Evolutionary conservation across 306 rosid genomes (phyloP).

Genomic region (Cucumis melo): DNA sequence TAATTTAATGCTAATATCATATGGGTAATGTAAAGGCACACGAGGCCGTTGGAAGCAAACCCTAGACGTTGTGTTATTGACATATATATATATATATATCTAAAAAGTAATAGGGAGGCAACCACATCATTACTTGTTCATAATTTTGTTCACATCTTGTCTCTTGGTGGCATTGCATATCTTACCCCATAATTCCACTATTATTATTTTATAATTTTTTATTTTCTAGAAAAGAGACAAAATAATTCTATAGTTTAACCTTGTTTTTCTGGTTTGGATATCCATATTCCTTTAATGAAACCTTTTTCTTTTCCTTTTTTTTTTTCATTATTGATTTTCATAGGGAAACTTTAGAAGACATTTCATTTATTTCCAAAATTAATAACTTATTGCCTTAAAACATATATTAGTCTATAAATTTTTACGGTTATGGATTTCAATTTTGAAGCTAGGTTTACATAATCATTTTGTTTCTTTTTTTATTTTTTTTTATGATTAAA

Average conservation of each 20-base stretch:
- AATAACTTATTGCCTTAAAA: no score
- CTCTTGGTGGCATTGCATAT: background rate
- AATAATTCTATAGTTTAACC: background rate
- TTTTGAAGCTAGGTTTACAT: no score
- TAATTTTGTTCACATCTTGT: background rate
- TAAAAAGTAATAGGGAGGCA: background rate
- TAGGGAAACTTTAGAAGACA: no score
- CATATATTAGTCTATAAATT: no score
- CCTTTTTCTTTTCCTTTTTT: no score
- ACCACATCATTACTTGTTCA: background rate
- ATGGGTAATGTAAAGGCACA: background rate
- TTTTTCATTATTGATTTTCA: background rate
- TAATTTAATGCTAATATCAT: background rate
- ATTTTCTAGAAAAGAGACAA: background rate
- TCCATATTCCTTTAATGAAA: background rate
- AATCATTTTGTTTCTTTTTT: no score
- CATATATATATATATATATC: background rate
- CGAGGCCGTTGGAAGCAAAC: background rate
- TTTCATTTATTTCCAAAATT: background rate
- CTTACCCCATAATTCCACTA: constrained; percentile 1
- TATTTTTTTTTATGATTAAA: no score
- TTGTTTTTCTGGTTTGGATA: background rate
- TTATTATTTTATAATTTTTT: background rate
- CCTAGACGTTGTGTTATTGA: background rate
- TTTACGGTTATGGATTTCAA: no score